Base-by-base conservation (phyloP, 2,329 filamentous ascomycete genomes). In the Eutypella sp. region DNA sequence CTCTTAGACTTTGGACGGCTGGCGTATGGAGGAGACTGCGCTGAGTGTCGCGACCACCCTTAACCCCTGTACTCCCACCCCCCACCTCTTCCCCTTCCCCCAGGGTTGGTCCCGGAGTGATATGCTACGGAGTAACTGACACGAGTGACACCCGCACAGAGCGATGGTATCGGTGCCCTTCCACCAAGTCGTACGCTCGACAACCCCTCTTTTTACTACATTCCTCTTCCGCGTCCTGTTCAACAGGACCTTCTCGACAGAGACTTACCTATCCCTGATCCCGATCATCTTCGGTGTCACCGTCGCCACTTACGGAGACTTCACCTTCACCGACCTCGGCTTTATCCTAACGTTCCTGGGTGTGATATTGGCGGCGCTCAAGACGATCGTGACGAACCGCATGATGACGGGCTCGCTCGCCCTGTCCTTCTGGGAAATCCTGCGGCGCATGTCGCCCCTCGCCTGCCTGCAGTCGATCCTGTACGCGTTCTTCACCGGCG, bases 361-460 rank as follows among this genome's bases (percentile, higher is more conserved):
- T 45, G 75, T 79, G 13, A 48, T 79, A 44, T 67, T 79, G 8
- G 77, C 77, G 22, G 71, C 75, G 15, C 52, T 76, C 62, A 84
- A 84, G 70, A 83, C 79, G 2, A 76, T 84, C 27, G 77, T 78
- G 24, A 82, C 80, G 29, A 84, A 84, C 64, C 74, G 77, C 56
- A 73, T 84, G 56, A 81, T 83, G 76, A 84, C 80, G 8, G 79
- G 79, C 25, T 70, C 72, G 3, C 70, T 83, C 23, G 71, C 73
- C 18, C 72, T 83, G 3, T 74, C 76, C 1, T 73, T 79, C 2
- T 68, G 82, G 49, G 81, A 84, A 57, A 71, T 82, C 16, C 72
- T 83, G n/a, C 70, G 79, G 56, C 74, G 78, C 60, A 79, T 83
- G 76, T 80, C 77, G 11, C 81, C 79, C 1, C 69, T 84, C 8